Percentiles rank a stretch among this genome's conserved stretches.
Evolutionary conservation across 768 basidiomycete species (phyloP).

Genomic region (Mycena rebaudengoi): DNA sequence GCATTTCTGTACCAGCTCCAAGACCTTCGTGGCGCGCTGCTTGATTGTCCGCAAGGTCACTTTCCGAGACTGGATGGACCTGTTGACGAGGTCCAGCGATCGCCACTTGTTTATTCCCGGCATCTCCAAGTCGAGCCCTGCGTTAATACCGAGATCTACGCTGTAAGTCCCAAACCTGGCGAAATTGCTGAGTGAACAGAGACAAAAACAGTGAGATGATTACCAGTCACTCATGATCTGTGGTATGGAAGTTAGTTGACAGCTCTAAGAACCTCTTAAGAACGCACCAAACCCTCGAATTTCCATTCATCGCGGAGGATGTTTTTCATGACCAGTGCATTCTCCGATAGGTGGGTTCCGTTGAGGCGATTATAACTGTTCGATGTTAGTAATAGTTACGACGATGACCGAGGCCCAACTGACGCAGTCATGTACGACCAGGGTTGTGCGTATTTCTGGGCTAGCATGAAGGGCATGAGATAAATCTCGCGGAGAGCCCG

Average conservation of each 20-base stretch:
- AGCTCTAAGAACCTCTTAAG: background rate
- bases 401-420: slow-evolving; percentile 32
- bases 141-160: slow-evolving; percentile 69
- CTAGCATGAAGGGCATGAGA: slow-evolving; percentile 79
- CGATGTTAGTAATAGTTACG: slow-evolving; percentile 1
- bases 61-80: slow-evolving; percentile 69
- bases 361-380: slow-evolving; percentile 79
- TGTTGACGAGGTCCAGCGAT: slow-evolving; percentile 69
- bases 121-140: slow-evolving; percentile 86
- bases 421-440: slow-evolving; percentile 80
- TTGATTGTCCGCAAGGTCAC: slow-evolving; percentile 71
- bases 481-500: slow-evolving; percentile 80
- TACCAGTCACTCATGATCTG: slow-evolving; percentile 87
- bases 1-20: slow-evolving; percentile 75
- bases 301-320: slow-evolving; percentile 78
- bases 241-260: background rate
- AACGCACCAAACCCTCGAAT: slow-evolving; percentile 63
- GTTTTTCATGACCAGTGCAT: slow-evolving; percentile 62
- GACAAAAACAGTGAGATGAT: background rate
- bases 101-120: slow-evolving; percentile 82
- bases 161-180: slow-evolving; percentile 77
- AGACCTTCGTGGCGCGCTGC: slow-evolving; percentile 69
- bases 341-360: slow-evolving; percentile 77
- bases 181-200: background rate
- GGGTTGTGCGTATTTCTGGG: slow-evolving; percentile 69